Conservation (phyloP, 441 rosid species). For the Croton setiger region DNA sequence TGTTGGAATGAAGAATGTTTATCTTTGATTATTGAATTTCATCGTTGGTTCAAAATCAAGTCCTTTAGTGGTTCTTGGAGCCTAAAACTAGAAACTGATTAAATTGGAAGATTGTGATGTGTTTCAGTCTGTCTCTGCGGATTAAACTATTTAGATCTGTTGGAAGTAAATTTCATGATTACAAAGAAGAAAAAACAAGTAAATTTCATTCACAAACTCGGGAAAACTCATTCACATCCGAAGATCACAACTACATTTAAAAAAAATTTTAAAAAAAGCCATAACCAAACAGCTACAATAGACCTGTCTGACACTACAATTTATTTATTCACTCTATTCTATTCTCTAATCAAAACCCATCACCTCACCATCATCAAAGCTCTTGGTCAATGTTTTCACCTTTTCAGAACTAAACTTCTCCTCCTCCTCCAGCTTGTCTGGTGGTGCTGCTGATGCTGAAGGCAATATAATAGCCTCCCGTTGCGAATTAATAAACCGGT, state of each 20-base stretch:
- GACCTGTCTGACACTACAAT: background rate
- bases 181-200: background rate
- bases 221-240: background rate
- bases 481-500: conserved; percentile 38
- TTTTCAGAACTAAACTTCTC: background rate
- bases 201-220: conserved; percentile 17
- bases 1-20: background rate
- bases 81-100: too few species aligned
- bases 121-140: background rate
- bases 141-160: too few species aligned
- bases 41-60: too few species aligned
- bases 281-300: background rate
- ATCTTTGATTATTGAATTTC: too few species aligned
- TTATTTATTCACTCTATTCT: background rate
- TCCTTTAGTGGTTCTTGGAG: background rate
- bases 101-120: background rate
- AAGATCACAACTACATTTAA: background rate
- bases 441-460: conserved; percentile 46
- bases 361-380: conserved; percentile 26
- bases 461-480: conserved; percentile 68
- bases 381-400: conserved; percentile 20
- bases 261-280: background rate
- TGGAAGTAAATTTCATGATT: background rate
- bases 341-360: conserved; percentile 23
- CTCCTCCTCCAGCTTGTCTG: conserved; percentile 20